Conservation (phyloP, 331 rosid genomes). For the Acacia pycnantha region DNA sequence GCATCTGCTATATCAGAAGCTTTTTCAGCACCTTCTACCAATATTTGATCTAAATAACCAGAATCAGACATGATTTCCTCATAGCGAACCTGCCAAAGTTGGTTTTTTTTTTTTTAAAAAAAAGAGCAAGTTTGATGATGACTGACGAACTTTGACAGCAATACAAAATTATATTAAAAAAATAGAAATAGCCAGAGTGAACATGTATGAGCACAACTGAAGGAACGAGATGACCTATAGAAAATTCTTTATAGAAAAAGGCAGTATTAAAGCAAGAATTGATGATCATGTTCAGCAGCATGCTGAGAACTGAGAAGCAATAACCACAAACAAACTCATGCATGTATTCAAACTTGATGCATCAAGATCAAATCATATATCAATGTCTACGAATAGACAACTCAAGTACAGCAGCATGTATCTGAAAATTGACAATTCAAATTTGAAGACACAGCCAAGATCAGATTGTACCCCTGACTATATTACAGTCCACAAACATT, state of each 20-base stretch:
- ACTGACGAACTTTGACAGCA: not conserved
- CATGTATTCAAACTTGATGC: not conserved
- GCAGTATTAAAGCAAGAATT: not conserved
- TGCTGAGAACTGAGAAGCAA: not conserved
- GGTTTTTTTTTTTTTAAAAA: not conserved
- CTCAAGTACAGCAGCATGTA: not conserved
- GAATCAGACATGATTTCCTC: slow-evolving; percentile 77
- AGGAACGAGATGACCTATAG: not conserved
- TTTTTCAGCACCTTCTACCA: slow-evolving; percentile 77
- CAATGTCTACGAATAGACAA: not conserved
- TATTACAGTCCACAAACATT: not conserved
- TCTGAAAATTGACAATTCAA: not conserved
- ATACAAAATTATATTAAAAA: not conserved
- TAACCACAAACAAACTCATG: slow-evolving; percentile 10
- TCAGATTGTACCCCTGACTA: not conserved
- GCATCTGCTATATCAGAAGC: slow-evolving; percentile 80
- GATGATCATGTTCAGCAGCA: slow-evolving; percentile 15
- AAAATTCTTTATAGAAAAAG: slow-evolving; percentile 1
- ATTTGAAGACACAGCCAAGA: not conserved
- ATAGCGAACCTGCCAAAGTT: slow-evolving; percentile 68
- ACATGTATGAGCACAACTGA: not conserved
- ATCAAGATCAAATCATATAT: not conserved
- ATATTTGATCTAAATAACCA: slow-evolving; percentile 75
- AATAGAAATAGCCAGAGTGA: not conserved
- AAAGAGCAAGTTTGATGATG: slow-evolving; percentile 3